Conservation (phyloP, 495 filamentous ascomycete species). For the Penicillium pulvis region DNA sequence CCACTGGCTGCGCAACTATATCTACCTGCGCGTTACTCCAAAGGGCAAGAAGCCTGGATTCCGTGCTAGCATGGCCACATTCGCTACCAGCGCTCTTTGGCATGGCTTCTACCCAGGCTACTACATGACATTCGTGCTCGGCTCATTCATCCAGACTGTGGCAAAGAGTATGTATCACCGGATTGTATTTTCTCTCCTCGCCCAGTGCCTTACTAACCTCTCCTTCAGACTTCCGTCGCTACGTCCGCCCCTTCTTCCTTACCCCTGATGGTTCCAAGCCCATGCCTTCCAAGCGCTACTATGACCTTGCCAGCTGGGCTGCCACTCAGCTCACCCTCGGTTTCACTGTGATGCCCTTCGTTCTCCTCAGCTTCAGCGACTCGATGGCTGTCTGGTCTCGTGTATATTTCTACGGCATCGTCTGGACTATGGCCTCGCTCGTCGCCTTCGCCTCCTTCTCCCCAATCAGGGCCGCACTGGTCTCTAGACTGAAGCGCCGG, state of each 20-base stretch:
- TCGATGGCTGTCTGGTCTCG: constrained; percentile 75
- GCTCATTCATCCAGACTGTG: constrained; percentile 84
- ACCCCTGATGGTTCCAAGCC: constrained; percentile 66
- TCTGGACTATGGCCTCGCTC: constrained; percentile 63
- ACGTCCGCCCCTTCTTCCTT: constrained; percentile 92
- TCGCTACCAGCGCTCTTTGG: constrained; percentile 93
- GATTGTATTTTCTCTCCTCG: not conserved
- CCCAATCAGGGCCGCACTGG: constrained; percentile 66
- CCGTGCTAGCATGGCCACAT: constrained; percentile 90
- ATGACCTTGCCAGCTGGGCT: constrained; percentile 80
- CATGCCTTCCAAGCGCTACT: constrained; percentile 74
- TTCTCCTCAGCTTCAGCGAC: constrained; percentile 68
- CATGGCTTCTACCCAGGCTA: constrained; percentile 98
- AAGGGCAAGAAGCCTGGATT: constrained; percentile 96
- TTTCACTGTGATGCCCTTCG: constrained; percentile 81
- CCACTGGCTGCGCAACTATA: constrained; percentile 92
- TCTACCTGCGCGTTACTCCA: constrained; percentile 94
- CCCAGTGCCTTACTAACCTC: constrained; percentile 10
- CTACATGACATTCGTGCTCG: constrained; percentile 87
- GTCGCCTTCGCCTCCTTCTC: constrained; percentile 80
- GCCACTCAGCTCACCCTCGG: constrained; percentile 81
- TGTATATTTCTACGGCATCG: constrained; percentile 85
- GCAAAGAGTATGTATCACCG: constrained; percentile 75
- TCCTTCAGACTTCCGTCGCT: constrained; percentile 75
- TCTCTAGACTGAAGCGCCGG: constrained; percentile 60